Base-by-base conservation (phyloP, 331 rosid species). In the Quercus tomentella region DNA sequence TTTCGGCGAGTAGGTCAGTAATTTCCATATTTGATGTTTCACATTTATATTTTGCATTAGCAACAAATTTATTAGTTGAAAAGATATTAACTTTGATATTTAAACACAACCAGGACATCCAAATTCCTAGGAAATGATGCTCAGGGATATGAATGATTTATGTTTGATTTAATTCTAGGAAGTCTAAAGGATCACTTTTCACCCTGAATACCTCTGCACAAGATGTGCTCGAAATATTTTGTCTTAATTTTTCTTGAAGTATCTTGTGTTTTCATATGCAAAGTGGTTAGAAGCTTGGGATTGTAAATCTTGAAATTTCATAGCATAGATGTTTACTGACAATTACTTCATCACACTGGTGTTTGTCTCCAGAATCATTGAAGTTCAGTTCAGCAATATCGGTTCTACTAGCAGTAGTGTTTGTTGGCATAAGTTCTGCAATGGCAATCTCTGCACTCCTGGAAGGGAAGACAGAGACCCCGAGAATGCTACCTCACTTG, bases 341-440 rank as follows among this genome's bases (percentile, higher is more conserved):
- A 31, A 17, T 12, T 4, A 80, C 56, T 26, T 49, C 52, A 56
- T 65, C 12, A 54, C 20, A 75, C 1, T 72, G 70, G 41, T 52
- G 22, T 37, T 67, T 74, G 57, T n/a, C 45, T 6, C 4, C 88
- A 96, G 97, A 96, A 55, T 89, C 97, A 20, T 73, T 96, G 88
- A 93, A 85, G 79, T 91, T 89, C 79, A 96, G 96, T 83, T 93
- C 98, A 37, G 92, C 91, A 56, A 35, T 96, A 58, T 83, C 99
- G 21, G 84, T 94, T 78, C 84, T 91, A 69, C 91, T 96, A 20
- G 99, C 98, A 3, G 91, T 96, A 55, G 88, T 84, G 61, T 96
- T 96, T 81, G 97, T 96, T 72, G 93, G 83, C n/a, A 86, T 93
- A 88, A 89, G 99, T 83, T 85, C 92, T 69, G 89, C 83, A 11